These are phyloP conservation scores for Schizochytrium sp. DNA, from an alignment of 108 stramenopile genomes.

Conservation along the genomic window DNA sequence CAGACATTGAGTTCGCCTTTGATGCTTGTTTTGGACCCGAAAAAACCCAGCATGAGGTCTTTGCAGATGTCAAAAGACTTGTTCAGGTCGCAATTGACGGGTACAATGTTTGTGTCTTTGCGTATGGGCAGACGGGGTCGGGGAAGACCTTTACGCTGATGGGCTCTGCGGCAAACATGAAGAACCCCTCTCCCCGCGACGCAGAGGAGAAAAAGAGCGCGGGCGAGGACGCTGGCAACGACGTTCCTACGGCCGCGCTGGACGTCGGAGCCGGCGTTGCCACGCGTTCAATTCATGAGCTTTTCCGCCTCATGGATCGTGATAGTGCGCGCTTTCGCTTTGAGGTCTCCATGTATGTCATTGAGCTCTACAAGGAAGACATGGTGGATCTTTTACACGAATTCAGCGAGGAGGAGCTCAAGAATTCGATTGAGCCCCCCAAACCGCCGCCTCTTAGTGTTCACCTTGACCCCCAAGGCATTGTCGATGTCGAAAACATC, in stretches of 20 bases:
- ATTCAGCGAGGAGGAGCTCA: neutral
- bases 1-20: neutral
- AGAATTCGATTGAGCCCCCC: neutral
- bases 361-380: slow-evolving; percentile 19
- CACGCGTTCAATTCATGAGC: neutral
- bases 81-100: slow-evolving; percentile 25
- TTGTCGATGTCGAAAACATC: slow-evolving; percentile 37
- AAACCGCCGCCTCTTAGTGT: slow-evolving; percentile 49
- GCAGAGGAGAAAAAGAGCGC: neutral
- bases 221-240: neutral
- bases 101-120: slow-evolving; percentile 31
- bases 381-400: neutral
- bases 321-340: neutral
- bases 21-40: neutral
- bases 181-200: neutral
- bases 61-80: slow-evolving; percentile 29
- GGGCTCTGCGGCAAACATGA: neutral
- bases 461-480: slow-evolving; percentile 47
- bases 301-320: neutral
- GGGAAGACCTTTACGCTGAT: slow-evolving; percentile 45
- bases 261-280: neutral
- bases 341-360: neutral
- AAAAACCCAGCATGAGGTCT: slow-evolving; percentile 29
- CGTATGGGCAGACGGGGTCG: slow-evolving; percentile 35
- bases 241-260: neutral